Percentiles rank a stretch among this genome's conserved stretches.
These are phyloP conservation scores for Tuber microsphaerosporum DNA, from an alignment of 495 filamentous ascomycete genomes.

Conservation along the genomic window DNA sequence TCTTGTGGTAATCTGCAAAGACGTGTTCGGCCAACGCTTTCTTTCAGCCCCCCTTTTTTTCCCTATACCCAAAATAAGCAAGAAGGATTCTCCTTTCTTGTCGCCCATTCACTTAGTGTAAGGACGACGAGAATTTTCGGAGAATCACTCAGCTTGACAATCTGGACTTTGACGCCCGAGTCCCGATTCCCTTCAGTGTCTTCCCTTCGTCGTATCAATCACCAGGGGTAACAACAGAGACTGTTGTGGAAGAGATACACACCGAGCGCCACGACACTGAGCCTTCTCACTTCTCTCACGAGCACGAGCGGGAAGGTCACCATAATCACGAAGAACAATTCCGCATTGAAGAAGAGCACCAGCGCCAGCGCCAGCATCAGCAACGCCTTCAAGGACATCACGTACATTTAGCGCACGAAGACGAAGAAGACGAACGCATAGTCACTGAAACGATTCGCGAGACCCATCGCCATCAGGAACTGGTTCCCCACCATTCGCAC, in stretches of 20 bases:
- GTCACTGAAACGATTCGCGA: slow-evolving; percentile 32
- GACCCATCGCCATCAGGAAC: slow-evolving; percentile 29
- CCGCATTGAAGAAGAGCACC: slow-evolving; percentile 59
- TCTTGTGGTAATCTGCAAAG: slow-evolving; percentile 24
- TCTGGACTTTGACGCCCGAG: slow-evolving; percentile 99
- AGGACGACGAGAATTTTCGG: slow-evolving; percentile 39
- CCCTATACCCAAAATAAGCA: slow-evolving; percentile 32
- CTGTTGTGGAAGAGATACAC: slow-evolving; percentile 81
- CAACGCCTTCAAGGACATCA: slow-evolving; percentile 48
- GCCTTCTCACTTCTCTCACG: slow-evolving; percentile 46
- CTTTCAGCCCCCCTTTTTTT: slow-evolving; percentile 15
- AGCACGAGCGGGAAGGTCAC: slow-evolving; percentile 86
- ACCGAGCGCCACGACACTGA: slow-evolving; percentile 52
- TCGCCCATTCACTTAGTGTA: slow-evolving; percentile 34
- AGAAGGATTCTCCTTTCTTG: slow-evolving; percentile 41
- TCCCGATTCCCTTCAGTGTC: slow-evolving; percentile 98
- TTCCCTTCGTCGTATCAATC: slow-evolving; percentile 95
- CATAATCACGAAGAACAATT: slow-evolving; percentile 55
- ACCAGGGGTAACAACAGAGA: slow-evolving; percentile 62
- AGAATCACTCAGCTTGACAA: slow-evolving; percentile 63
- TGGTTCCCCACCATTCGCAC: slow-evolving; percentile 40
- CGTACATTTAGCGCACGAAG: slow-evolving; percentile 45
- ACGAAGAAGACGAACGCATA: slow-evolving; percentile 27
- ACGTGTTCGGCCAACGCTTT: slow-evolving; percentile 31
- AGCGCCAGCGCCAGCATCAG: slow-evolving; percentile 47